Percentiles rank a stretch among this genome's conserved stretches.
Evolutionary conservation across 768 basidiomycete genomes (phyloP).

Genomic region (Rossbeevera mucosa): DNA sequence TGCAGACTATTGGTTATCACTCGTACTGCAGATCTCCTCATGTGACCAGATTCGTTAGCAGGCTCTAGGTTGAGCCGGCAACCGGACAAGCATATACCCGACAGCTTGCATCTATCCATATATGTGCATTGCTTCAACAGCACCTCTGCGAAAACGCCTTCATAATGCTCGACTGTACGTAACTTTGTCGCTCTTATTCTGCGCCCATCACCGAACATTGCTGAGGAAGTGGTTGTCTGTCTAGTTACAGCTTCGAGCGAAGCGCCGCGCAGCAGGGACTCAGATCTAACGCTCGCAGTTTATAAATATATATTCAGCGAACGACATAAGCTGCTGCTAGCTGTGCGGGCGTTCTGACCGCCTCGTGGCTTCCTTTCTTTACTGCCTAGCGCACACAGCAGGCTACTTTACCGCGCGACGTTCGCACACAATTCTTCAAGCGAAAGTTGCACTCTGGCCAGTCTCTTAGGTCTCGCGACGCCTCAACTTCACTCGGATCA

Average conservation of each 20-base stretch:
- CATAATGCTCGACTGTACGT: no score
- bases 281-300: no score
- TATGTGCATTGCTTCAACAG: no score
- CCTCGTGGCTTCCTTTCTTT: slow-evolving; percentile 9
- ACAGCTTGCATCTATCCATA: no score
- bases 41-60: no score
- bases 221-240: not conserved
- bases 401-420: not conserved
- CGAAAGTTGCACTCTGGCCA: not conserved
- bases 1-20: not conserved
- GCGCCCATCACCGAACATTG: not conserved
- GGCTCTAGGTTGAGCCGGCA: no score
- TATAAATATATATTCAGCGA: not conserved
- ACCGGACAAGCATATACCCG: no score
- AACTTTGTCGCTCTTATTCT: not conserved
- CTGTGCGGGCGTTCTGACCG: slow-evolving; percentile 1
- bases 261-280: not conserved
- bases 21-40: no score
- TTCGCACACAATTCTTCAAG: not conserved
- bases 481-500: not conserved
- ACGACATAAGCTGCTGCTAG: not conserved
- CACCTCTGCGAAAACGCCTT: no score
- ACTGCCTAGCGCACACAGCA: not conserved
- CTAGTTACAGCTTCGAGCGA: not conserved
- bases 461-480: not conserved